Percentiles rank a stretch among this genome's conserved stretches.
phyloP scores from a whole-genome alignment of 495 filamentous ascomycete genomes.

The Tuber calosporum region DNA sequence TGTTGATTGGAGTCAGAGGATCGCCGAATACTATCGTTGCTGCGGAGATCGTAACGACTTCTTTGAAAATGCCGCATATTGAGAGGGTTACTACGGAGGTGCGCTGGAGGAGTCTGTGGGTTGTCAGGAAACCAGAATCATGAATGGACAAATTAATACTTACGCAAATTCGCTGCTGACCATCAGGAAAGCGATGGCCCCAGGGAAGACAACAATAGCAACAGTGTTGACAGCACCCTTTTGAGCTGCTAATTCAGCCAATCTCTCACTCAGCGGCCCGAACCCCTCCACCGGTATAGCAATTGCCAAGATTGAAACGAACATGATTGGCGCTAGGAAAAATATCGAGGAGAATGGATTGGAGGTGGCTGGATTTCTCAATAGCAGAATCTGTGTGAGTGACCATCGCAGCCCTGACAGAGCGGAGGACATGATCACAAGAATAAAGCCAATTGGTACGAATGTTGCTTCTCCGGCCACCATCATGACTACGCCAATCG shows the following conservation, averaged over 20 bases:
- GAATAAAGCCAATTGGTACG: conserved; percentile 74
- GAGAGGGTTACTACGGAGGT: conserved; percentile 93
- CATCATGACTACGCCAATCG: conserved; percentile 95
- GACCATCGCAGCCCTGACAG: conserved; percentile 97
- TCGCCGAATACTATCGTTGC: conserved; percentile 87
- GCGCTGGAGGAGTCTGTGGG: conserved; percentile 64
- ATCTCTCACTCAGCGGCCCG: conserved; percentile 54
- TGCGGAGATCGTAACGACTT: conserved; percentile 90
- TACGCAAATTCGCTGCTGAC: conserved; percentile 86
- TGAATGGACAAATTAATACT: conserved; percentile 3
- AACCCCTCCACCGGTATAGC: conserved; percentile 83
- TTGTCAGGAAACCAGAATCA: conserved; percentile 2
- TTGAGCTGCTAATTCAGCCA: conserved; percentile 54
- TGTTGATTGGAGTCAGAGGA: conserved; percentile 77
- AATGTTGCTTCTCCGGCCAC: conserved; percentile 85
- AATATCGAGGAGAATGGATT: conserved; percentile 98
- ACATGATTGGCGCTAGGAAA: conserved; percentile 95
- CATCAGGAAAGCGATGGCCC: conserved; percentile 90
- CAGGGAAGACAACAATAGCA: conserved; percentile 76
- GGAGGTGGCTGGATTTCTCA: conserved; percentile 87
- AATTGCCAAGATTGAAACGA: conserved; percentile 68
- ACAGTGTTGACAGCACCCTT: conserved; percentile 56
- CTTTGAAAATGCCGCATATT: conserved; percentile 98
- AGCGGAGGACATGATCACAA: conserved; percentile 87
- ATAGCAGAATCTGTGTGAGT: conserved; percentile 88